Evolutionary conservation across 2,329 filamentous ascomycete genomes (phyloP).

Genomic region (Fusarium poae): DNA sequence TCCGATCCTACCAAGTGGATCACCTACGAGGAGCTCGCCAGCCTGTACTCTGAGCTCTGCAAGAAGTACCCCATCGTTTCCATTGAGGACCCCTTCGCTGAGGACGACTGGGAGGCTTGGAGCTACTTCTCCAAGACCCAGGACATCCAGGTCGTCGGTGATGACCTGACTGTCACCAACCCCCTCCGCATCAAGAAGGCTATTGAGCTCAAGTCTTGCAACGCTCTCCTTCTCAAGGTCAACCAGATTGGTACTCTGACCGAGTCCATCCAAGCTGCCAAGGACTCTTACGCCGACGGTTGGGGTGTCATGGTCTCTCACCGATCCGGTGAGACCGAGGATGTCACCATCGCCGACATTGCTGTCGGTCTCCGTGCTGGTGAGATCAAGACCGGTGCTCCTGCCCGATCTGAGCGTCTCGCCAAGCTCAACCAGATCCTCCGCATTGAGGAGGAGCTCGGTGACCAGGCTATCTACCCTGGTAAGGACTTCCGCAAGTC

Average conservation of each 20-base stretch:
- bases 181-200: constrained; percentile 99
- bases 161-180: constrained; percentile 99
- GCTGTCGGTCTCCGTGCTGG: constrained; percentile 95
- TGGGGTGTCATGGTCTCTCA: constrained; percentile 99
- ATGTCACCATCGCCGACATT: constrained; percentile 99
- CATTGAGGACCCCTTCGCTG: constrained; percentile 99
- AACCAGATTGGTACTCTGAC: constrained; percentile 99
- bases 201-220: constrained; percentile 98
- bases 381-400: constrained; percentile 99
- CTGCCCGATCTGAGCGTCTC: constrained; percentile 95
- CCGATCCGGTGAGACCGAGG: constrained; percentile 98
- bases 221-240: constrained; percentile 98
- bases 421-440: constrained; percentile 99
- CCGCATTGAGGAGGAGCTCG: constrained; percentile 99
- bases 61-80: constrained; percentile 98
- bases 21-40: constrained; percentile 96
- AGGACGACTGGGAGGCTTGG: constrained; percentile 99
- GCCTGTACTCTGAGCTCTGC: constrained; percentile 86
- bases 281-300: constrained; percentile 94
- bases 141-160: constrained; percentile 97
- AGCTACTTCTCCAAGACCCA: constrained; percentile 99
- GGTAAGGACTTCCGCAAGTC: constrained; percentile 92
- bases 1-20: constrained; percentile 97
- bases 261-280: constrained; percentile 98
- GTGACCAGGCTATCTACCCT: constrained; percentile 90